Conservation (phyloP, 495 filamentous ascomycete genomes). For the Neurospora sp. region DNA sequence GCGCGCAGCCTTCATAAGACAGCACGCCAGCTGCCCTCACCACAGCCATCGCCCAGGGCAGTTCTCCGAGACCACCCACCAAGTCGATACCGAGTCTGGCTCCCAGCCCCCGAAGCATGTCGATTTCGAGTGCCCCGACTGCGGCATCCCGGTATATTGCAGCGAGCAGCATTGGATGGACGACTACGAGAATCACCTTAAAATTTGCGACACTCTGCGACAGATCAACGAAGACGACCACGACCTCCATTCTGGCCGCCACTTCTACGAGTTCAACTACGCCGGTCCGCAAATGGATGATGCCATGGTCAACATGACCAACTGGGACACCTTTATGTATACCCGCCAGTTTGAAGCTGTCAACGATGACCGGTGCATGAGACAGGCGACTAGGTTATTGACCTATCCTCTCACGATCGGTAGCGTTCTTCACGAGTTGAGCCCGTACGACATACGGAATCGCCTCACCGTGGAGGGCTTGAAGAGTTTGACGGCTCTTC, state of each 20-base stretch:
- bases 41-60: conserved; percentile 66
- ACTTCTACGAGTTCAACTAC: conserved; percentile 91
- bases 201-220: conserved; percentile 81
- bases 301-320: conserved; percentile 89
- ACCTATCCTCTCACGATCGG: conserved; percentile 90
- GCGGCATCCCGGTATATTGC: conserved; percentile 88
- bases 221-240: conserved; percentile 98
- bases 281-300: conserved; percentile 84
- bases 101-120: conserved; percentile 61
- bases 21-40: conserved; percentile 87
- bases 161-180: conserved; percentile 88
- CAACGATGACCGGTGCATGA: conserved; percentile 73
- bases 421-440: conserved; percentile 86
- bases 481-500: conserved; percentile 80
- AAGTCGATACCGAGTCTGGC: conserved; percentile 26
- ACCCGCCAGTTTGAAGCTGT: conserved; percentile 81
- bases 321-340: conserved; percentile 95
- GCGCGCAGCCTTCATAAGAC: conserved; percentile 79
- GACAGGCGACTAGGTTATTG: conserved; percentile 83
- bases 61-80: conserved; percentile 38
- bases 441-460: conserved; percentile 73
- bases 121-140: conserved; percentile 91
- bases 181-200: conserved; percentile 83
- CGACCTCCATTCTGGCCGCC: conserved; percentile 78
- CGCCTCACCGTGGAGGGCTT: conserved; percentile 78